phyloP scores from a whole-genome alignment of 2,329 filamentous ascomycete species.

The Huntiella bhutanensis region DNA sequence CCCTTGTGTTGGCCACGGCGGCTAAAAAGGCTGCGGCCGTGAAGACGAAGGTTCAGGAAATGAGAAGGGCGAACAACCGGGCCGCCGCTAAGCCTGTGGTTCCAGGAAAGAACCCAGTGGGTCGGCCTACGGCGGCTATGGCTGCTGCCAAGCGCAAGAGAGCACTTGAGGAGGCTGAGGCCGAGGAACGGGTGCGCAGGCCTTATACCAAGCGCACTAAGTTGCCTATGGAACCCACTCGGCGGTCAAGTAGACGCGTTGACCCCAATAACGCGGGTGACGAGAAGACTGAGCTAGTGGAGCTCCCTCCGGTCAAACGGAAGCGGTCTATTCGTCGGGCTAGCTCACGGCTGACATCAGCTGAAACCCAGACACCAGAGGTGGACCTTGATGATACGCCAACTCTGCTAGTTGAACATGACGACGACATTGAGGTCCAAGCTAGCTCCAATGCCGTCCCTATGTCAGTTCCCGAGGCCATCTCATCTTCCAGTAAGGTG shows the following conservation, averaged over 20 bases:
- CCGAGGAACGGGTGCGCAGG: neutral
- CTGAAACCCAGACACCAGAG: neutral
- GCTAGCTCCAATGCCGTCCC: neutral
- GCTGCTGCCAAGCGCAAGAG: conserved; percentile 3
- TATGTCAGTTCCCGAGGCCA: neutral
- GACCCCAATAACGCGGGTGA: neutral
- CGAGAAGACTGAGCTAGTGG: neutral
- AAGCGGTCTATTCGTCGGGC: neutral
- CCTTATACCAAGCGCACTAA: neutral
- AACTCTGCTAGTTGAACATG: neutral
- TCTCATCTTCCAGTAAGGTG: neutral
- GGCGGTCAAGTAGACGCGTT: neutral
- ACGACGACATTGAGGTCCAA: neutral
- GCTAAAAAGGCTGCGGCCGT: conserved; percentile 6
- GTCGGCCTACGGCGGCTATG: neutral
- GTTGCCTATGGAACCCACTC: neutral
- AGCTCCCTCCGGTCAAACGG: neutral
- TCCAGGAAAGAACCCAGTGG: neutral
- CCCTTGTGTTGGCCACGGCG: neutral
- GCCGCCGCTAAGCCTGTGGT: neutral
- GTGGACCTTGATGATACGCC: neutral
- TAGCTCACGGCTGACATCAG: neutral
- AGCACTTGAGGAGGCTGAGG: neutral
- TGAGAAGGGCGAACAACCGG: conserved; percentile 1
- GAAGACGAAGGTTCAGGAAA: conserved; percentile 2